Evolutionary conservation across 129 eudicot genomes (phyloP), one percentile per base, ranked within the genome.

Genomic region (Glebionis coronaria): DNA sequence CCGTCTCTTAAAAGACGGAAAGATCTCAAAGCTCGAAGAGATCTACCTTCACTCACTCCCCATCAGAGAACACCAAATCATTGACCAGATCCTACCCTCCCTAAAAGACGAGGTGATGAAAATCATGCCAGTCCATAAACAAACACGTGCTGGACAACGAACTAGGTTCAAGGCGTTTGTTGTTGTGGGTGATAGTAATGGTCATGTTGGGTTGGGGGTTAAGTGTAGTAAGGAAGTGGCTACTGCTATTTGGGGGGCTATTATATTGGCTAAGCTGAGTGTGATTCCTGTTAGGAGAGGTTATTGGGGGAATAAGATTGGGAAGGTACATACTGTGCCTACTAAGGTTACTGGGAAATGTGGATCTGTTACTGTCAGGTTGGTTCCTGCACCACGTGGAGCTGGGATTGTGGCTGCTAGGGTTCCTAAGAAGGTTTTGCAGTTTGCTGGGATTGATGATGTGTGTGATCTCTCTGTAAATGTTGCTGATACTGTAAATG

Each of bases 161-260:
- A 88, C 96, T 56, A 69, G 96, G 53, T 88, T 88, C 87, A 88
- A 88, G 85, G 96, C 96, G 0, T 88, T 88, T 63, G 92, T 88
- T 4, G 96, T 88, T 0, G 96, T 88, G 28, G 96, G 96, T 0
- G 96, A 88, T 28, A 60, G 82, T 0, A 88, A 88, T 16, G 96
- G 96, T 0, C 96, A 88, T 45, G 96, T 88, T 0, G 96, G 96
- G 0, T 45, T 88, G 10, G 96, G 96, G 0, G 92, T 88, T 0
- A 88, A 88, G 81, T 88, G 93, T 44, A 67, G 82, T 3, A 88
- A 88, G 67, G 95, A 88, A 44, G 96, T 88, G 7, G 96, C 96
- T 0, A 87, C 90, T 0, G 95, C 95, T 0, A 87, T 87, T 19
- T 72, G 95, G 5, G 95, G 95, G 7, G 85, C 85, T 4, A 84